phyloP scores from a whole-genome alignment of 768 basidiomycete genomes.

The Vararia minispora region DNA sequence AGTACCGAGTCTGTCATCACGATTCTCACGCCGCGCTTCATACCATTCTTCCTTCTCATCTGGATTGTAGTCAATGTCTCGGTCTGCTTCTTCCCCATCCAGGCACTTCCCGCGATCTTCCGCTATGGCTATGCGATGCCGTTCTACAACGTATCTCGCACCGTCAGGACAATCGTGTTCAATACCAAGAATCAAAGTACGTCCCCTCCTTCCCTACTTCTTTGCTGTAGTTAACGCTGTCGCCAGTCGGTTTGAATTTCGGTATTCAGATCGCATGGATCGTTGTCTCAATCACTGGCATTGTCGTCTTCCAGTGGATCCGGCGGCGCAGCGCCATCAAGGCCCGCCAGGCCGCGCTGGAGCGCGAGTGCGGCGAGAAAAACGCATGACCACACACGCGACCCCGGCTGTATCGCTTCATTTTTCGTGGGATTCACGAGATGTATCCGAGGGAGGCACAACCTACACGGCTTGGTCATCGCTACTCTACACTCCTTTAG shows the following conservation, averaged over 20 bases:
- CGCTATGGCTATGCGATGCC: conserved; percentile 61
- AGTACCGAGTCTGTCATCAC: conserved; percentile 50
- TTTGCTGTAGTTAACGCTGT: neutral
- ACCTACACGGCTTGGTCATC: too few relatives aligned
- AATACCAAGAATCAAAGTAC: conserved; percentile 47
- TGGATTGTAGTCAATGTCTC: conserved; percentile 58
- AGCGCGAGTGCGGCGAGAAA: too few relatives aligned
- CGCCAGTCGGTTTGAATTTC: conserved; percentile 49
- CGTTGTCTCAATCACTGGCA: conserved; percentile 39
- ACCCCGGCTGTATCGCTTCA: too few relatives aligned
- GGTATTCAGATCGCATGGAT: conserved; percentile 50
- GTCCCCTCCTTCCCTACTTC: conserved; percentile 15
- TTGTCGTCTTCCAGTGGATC: conserved; percentile 39
- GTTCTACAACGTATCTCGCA: conserved; percentile 58
- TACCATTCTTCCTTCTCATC: conserved; percentile 50
- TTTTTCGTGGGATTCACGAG: too few relatives aligned
- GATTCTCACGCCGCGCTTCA: conserved; percentile 37
- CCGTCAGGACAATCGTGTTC: conserved; percentile 54
- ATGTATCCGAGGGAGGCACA: too few relatives aligned
- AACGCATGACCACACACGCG: too few relatives aligned
- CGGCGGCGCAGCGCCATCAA: conserved; percentile 14
- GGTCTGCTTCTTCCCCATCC: conserved; percentile 45
- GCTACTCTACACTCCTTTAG: too few relatives aligned
- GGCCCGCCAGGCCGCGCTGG: too few relatives aligned
- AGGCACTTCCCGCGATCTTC: conserved; percentile 44